phyloP scores from a whole-genome alignment of 345 rosid genomes.

The Balakata baccata region DNA sequence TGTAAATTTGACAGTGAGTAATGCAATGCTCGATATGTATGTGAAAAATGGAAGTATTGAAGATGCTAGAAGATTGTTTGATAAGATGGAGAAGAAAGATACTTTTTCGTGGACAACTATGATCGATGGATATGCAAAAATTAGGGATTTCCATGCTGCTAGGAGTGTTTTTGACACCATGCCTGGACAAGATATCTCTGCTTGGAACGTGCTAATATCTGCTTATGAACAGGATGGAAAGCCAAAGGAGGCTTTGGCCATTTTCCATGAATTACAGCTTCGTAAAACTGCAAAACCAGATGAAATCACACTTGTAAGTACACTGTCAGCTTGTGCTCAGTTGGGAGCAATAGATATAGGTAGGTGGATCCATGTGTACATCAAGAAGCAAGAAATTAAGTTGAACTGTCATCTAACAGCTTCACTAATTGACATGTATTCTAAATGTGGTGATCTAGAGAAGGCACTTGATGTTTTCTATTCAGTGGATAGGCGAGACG shows the following conservation, averaged over 20 bases:
- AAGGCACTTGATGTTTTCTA: constrained; percentile 62
- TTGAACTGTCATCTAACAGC: constrained; percentile 56
- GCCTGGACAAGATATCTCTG: constrained; percentile 51
- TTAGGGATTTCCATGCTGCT: constrained; percentile 48
- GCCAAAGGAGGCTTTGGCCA: constrained; percentile 56
- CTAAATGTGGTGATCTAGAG: constrained; percentile 68
- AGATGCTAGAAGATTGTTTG: constrained; percentile 54
- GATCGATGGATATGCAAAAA: constrained; percentile 68
- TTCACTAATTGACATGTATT: constrained; percentile 73
- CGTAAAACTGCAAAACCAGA: constrained; percentile 42
- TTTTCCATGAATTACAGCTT: constrained; percentile 54
- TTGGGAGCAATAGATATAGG: constrained; percentile 62
- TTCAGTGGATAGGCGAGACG: constrained; percentile 47
- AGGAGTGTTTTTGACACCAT: constrained; percentile 45
- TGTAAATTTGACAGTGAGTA: constrained; percentile 52
- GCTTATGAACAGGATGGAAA: constrained; percentile 65
- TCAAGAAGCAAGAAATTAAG: constrained; percentile 45
- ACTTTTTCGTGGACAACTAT: constrained; percentile 65
- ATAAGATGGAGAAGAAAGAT: constrained; percentile 53
- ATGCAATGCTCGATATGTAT: constrained; percentile 73
- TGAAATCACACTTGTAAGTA: constrained; percentile 57
- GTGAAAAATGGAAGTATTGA: constrained; percentile 63
- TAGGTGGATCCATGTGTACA: constrained; percentile 46
- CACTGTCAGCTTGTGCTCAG: constrained; percentile 64
- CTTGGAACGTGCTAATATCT: constrained; percentile 67